phyloP scores from a whole-genome alignment of 1,284 basidiomycete genomes.

The Rhizopogon parksii region DNA sequence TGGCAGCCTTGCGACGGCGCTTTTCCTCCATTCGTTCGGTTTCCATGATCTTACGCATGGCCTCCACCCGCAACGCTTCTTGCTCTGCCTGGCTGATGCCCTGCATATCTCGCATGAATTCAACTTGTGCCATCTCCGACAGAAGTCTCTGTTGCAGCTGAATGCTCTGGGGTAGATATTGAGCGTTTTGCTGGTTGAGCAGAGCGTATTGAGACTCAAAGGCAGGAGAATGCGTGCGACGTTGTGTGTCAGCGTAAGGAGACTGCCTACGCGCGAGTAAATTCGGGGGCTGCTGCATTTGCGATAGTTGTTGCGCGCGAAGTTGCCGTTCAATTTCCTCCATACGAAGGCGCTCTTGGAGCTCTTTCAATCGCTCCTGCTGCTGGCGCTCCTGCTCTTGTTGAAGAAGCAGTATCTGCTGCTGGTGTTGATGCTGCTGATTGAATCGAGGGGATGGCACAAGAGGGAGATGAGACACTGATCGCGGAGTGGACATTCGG shows the following conservation, averaged over 20 bases:
- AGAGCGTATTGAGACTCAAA: constrained; percentile 30
- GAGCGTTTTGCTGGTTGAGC: constrained; percentile 40
- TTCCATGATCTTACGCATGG: constrained; percentile 82
- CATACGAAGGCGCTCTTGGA: constrained; percentile 54
- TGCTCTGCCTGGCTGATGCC: constrained; percentile 54
- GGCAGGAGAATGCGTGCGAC: constrained; percentile 46
- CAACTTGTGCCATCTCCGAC: constrained; percentile 63
- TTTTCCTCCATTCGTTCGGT: constrained; percentile 82
- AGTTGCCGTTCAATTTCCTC: constrained; percentile 59
- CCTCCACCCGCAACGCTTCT: constrained; percentile 64
- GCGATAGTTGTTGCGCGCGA: constrained; percentile 41
- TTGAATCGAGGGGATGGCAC: constrained; percentile 68
- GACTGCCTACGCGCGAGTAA: constrained; percentile 36
- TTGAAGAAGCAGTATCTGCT: constrained; percentile 56
- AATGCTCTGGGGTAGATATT: constrained; percentile 51
- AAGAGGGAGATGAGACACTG: constrained; percentile 58
- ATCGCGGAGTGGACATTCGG: constrained; percentile 54
- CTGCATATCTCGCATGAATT: constrained; percentile 58
- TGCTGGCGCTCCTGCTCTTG: constrained; percentile 53
- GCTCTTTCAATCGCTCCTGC: constrained; percentile 37
- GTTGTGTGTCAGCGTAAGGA: constrained; percentile 29
- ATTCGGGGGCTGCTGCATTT: constrained; percentile 39
- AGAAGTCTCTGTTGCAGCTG: constrained; percentile 68
- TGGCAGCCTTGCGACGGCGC: constrained; percentile 70
- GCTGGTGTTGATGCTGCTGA: constrained; percentile 56